phyloP scores from a whole-genome alignment of 176 grass and related monocot species.

The Melocanna baccifera region DNA sequence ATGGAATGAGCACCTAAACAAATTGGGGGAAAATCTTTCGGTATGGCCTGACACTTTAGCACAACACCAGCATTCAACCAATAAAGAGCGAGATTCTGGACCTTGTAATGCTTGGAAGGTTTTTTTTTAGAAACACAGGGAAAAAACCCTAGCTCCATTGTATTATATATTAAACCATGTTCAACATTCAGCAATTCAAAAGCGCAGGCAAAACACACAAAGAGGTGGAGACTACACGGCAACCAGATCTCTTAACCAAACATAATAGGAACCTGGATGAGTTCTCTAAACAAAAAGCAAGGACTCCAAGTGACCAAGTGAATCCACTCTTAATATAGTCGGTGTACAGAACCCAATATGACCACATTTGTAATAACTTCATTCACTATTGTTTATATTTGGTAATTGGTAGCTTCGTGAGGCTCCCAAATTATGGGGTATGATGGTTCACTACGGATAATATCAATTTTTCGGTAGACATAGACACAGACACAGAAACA shows the following conservation, averaged over 20 bases:
- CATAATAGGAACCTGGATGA: background rate
- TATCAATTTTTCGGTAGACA: background rate
- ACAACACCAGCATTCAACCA: background rate
- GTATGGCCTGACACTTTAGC: background rate
- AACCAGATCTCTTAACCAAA: background rate
- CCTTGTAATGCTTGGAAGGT: background rate
- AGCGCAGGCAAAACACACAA: background rate
- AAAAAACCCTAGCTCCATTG: background rate
- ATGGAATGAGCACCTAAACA: background rate
- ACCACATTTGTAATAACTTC: background rate
- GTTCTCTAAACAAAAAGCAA: background rate
- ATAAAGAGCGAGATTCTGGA: background rate
- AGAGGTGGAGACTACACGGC: background rate
- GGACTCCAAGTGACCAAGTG: background rate
- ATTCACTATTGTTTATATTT: background rate
- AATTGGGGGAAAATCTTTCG: background rate
- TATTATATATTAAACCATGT: background rate
- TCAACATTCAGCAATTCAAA: background rate
- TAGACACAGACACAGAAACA: too few relatives aligned
- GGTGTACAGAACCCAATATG: background rate
- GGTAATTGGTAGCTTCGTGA: background rate
- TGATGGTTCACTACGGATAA: background rate
- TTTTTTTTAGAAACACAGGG: background rate
- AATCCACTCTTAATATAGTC: background rate
- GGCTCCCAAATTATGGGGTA: background rate